Conservation (phyloP, 495 filamentous ascomycete genomes). For the Sordaria brevicollis region DNA sequence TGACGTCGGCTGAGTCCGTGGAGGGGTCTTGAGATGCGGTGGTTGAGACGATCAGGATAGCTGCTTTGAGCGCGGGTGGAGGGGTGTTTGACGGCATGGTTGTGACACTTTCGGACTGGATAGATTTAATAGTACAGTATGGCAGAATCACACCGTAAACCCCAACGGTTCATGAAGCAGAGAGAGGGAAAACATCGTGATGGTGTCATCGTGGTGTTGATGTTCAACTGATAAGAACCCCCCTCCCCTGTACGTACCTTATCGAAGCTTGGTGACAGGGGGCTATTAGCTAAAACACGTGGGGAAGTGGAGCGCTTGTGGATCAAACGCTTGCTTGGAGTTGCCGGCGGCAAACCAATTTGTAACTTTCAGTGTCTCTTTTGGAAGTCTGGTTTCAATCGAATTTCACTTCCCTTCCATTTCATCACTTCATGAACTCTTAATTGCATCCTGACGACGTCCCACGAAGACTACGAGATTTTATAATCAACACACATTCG, state of each 20-base stretch:
- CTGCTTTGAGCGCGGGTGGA: conserved; percentile 42
- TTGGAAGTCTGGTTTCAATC: not conserved
- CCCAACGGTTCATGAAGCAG: not conserved
- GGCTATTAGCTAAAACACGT: not conserved
- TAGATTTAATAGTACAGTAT: not conserved
- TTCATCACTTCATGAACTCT: not conserved
- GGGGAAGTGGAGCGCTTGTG: not conserved
- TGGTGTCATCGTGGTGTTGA: not conserved
- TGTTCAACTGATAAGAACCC: not conserved
- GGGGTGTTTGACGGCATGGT: conserved; percentile 11
- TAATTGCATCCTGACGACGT: not conserved
- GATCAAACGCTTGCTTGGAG: not conserved
- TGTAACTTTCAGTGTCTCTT: not conserved
- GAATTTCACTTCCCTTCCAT: not conserved
- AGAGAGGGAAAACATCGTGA: not conserved
- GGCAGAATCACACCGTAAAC: not conserved
- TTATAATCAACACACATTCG: no score
- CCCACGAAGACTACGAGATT: not conserved
- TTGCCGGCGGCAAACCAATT: not conserved
- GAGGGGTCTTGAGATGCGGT: conserved; percentile 79
- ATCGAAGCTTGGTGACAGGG: not conserved
- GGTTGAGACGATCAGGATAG: conserved; percentile 83
- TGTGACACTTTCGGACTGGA: not conserved
- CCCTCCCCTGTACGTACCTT: not conserved
- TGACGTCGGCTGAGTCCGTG: conserved; percentile 58